A percentile compares a stretch with the other conserved stretches of the same genome.
Conservation (phyloP, 2,329 filamentous ascomycete genomes). For the Pseudogymnoascus sp. region DNA sequence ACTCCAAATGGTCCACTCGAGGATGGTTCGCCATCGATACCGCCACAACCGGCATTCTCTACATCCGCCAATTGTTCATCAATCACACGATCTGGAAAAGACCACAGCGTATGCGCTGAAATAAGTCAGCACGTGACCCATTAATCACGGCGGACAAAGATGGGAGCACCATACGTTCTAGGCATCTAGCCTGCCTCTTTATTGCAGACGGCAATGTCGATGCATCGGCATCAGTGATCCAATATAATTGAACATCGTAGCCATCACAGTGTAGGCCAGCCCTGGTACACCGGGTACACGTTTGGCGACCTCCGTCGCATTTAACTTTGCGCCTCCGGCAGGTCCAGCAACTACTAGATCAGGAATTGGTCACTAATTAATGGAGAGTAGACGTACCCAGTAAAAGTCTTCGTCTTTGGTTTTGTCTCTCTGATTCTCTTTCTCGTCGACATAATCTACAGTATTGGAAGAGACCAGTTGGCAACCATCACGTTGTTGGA, state of each 20-base stretch:
- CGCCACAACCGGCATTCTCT: not conserved
- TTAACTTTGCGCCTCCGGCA: slow-evolving; percentile 16
- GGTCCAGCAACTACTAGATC: slow-evolving; percentile 8
- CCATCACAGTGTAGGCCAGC: slow-evolving; percentile 16
- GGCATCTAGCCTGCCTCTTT: not conserved
- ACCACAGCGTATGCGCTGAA: not conserved
- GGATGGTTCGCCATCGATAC: not conserved
- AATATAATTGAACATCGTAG: slow-evolving; percentile 4
- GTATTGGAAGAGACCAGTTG: not conserved
- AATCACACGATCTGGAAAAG: not conserved
- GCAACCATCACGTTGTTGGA: not conserved
- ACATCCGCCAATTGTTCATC: not conserved
- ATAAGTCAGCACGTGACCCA: not conserved
- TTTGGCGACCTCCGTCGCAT: slow-evolving; percentile 15
- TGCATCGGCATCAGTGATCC: not conserved
- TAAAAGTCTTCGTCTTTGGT: not conserved
- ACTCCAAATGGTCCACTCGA: not conserved
- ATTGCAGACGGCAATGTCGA: not conserved
- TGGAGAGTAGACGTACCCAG: not conserved
- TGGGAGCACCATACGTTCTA: not conserved
- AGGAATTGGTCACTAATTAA: not conserved
- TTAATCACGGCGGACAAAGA: not conserved
- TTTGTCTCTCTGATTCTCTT: not conserved
- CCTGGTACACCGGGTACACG: slow-evolving; percentile 13
- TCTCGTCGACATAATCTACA: not conserved